Evolutionary conservation across 2,329 filamentous ascomycete species (phyloP).

Genomic region (Fusarium mexicanum): DNA sequence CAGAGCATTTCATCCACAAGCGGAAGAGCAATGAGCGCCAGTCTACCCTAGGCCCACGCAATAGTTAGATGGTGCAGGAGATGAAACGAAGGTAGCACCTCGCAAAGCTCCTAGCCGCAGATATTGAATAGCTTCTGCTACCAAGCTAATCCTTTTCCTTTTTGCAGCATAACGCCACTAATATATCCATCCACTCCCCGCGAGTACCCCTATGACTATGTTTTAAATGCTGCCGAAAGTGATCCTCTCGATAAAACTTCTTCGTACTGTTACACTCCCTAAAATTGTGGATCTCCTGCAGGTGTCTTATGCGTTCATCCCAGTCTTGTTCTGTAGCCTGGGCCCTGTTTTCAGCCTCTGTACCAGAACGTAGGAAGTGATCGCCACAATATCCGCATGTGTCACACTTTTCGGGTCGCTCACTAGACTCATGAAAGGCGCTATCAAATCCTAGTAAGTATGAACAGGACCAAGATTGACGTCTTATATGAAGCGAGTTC

Average conservation of each 20-base stretch:
- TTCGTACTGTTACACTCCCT: neutral
- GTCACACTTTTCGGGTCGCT: neutral
- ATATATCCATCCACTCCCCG: too few relatives aligned
- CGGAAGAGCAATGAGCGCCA: too few relatives aligned
- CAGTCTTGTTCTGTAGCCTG: neutral
- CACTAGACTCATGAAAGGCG: neutral
- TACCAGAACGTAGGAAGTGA: neutral
- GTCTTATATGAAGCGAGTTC: neutral
- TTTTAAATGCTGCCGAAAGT: neutral
- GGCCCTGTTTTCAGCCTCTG: fast-evolving
- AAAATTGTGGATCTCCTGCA: neutral
- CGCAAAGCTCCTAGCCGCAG: too few relatives aligned
- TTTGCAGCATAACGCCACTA: too few relatives aligned
- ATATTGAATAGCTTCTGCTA: too few relatives aligned
- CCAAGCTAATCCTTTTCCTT: too few relatives aligned
- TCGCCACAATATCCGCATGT: neutral
- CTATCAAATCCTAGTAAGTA: too few relatives aligned
- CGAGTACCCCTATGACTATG: neutral
- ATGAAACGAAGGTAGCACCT: too few relatives aligned
- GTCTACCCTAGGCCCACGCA: too few relatives aligned
- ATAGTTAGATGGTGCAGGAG: too few relatives aligned
- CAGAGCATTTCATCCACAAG: too few relatives aligned
- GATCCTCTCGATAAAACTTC: neutral
- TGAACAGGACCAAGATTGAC: too few relatives aligned
- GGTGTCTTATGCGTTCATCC: neutral